phyloP scores from a whole-genome alignment of 768 basidiomycete genomes.

The Gloeophyllum trabeum region DNA sequence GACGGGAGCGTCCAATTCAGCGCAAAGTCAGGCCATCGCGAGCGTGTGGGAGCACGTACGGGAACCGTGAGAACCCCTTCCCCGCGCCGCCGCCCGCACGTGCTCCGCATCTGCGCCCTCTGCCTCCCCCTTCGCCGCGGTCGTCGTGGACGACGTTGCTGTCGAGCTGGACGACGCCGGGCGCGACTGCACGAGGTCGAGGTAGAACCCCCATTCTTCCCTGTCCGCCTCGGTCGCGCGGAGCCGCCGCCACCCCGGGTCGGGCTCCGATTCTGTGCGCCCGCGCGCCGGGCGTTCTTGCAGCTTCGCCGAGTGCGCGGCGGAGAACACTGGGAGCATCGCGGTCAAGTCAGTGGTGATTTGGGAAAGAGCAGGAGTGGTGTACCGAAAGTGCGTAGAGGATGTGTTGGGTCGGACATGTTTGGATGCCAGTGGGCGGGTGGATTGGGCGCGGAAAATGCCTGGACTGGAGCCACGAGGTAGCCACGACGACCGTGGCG shows the following conservation, averaged over 20 bases:
- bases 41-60: neutral
- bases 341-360: no score
- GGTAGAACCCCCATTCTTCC: neutral
- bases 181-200: neutral
- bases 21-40: neutral
- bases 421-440: no score
- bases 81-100: no score
- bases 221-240: neutral
- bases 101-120: no score
- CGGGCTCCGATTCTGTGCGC: neutral
- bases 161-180: neutral
- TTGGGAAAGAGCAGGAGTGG: no score
- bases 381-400: no score
- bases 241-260: neutral
- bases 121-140: neutral
- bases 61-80: no score
- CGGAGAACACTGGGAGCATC: constrained; percentile 17
- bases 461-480: no score
- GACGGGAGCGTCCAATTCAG: neutral
- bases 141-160: neutral
- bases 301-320: constrained; percentile 15
- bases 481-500: no score
- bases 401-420: no score
- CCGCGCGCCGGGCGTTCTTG: neutral
- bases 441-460: no score